Base-by-base conservation (phyloP, 2,329 filamentous ascomycete species). In the Berkeleyomyces rouxiae region DNA sequence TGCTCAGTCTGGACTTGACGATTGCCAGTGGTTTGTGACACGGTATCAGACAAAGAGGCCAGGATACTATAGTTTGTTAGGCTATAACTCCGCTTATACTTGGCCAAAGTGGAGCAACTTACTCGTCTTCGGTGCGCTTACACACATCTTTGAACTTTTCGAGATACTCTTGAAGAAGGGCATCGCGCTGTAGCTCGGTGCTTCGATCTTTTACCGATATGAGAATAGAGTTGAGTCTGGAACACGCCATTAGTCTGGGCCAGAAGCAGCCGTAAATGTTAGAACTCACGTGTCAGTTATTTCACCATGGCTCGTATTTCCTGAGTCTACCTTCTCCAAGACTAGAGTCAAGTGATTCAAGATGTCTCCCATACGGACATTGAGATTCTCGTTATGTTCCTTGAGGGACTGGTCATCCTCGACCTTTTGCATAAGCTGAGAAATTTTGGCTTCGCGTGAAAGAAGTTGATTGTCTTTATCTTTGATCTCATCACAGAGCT, bases 41-140 rank as follows among this genome's bases (percentile, higher is more conserved):
- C 51, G 23, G 44, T 36, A 7, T 49, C 59, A 16, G 59, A 47
- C 16, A 65, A 23, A n/a, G 46, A 62, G 3, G 57, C 60, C 6
- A 65, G 23, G 7, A 65, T 49, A 31, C 63, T 65, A 42, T n/a
- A 13, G 13, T 4, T 23, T 51, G 49, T 63, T 61, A 62, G 57
- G 11, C 36, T 39, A 11, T 55, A 7, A 4, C n/a, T 13, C n/a
- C 11, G 33, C n/a, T n/a, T 31, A 10, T 39, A 11, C 7, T 10
- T 16, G 7, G 46, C n/a, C 7, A 7, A 31, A 37, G 31, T 31
- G 4, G 13, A 10, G 31, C 7, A 46, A n/a, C 43, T 57, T 55
- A 64, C 63, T 59, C 42, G 3, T 58, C 51, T 42, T 64, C 51
- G 3, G 49, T 58, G 40, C 43, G 43, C 13, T 23, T 57, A 16